phyloP scores from a whole-genome alignment of 176 grass and related monocot genomes.

The Bolboschoenus planiculmis region DNA sequence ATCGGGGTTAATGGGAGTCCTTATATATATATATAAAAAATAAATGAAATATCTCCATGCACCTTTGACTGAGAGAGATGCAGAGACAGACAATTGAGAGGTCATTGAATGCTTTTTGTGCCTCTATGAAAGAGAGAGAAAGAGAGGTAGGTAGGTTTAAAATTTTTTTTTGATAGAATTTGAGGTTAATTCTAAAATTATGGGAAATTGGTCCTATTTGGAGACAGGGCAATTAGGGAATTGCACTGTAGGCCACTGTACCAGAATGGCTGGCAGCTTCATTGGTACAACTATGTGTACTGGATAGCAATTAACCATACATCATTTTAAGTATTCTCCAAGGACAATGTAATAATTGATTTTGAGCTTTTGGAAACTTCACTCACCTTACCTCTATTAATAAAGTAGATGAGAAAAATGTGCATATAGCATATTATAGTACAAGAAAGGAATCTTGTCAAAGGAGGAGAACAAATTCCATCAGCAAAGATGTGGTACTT shows the following conservation, averaged over 20 bases:
- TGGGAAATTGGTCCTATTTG: background rate
- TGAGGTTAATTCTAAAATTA: background rate
- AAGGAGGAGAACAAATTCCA: conserved; percentile 18
- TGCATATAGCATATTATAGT: no score
- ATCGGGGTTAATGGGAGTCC: no score
- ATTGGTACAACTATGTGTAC: background rate
- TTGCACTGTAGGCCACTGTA: background rate
- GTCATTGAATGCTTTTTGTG: background rate
- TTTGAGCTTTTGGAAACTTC: conserved; percentile 22
- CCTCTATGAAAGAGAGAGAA: no score
- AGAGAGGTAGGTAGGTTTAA: background rate
- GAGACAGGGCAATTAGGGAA: background rate
- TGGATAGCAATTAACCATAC: background rate
- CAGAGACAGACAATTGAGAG: background rate
- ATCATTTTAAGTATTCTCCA: background rate
- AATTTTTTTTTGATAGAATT: background rate
- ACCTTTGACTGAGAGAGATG: background rate
- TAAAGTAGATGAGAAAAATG: conserved; percentile 17
- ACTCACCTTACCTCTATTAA: background rate
- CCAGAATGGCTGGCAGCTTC: background rate
- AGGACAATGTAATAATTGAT: conserved; percentile 14
- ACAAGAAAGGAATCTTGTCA: conserved; percentile 9
- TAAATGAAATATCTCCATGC: no score
- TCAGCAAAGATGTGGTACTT: background rate
- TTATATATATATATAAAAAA: no score